Conservation (phyloP, 2,329 filamentous ascomycete species). For the Aspergillus pseudoviridinutans region DNA sequence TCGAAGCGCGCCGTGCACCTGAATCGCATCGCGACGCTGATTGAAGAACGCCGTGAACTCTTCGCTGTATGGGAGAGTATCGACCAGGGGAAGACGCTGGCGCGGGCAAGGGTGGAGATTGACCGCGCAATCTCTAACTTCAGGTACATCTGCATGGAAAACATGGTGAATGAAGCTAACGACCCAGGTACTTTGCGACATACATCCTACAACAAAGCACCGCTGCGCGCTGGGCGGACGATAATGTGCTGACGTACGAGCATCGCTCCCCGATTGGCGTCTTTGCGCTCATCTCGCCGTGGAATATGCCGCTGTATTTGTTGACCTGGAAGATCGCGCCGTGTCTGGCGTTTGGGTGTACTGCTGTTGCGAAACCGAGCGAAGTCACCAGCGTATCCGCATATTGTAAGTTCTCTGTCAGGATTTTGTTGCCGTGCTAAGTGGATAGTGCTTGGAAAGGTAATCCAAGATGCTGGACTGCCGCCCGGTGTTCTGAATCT, state of each 20-base stretch:
- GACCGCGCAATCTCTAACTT: slow-evolving; percentile 17
- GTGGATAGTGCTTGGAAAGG: slow-evolving; percentile 11
- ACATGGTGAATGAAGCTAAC: too few relatives aligned
- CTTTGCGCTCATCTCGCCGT: slow-evolving; percentile 17
- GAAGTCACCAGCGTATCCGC: slow-evolving; percentile 15
- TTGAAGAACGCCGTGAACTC: slow-evolving; percentile 9
- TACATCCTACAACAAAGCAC: slow-evolving; percentile 9
- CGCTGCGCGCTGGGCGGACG: slow-evolving; percentile 6
- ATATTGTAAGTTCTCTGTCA: slow-evolving; percentile 6
- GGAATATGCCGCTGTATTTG: slow-evolving; percentile 19
- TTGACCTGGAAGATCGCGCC: slow-evolving; percentile 20
- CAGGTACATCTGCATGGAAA: background rate
- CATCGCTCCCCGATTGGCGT: slow-evolving; percentile 17
- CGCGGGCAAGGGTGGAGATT: slow-evolving; percentile 13
- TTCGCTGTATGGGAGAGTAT: slow-evolving; percentile 17
- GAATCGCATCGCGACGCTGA: slow-evolving; percentile 8
- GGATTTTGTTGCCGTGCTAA: background rate
- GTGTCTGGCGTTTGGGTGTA: slow-evolving; percentile 18
- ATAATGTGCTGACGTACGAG: slow-evolving; percentile 14
- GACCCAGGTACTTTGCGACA: slow-evolving; percentile 5
- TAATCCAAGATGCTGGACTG: slow-evolving; percentile 11
- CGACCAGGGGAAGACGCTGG: slow-evolving; percentile 14
- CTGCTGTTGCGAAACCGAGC: slow-evolving; percentile 16
- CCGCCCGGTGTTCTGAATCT: slow-evolving; percentile 15
- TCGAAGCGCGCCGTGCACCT: slow-evolving; percentile 11